These are phyloP conservation scores for Fusarium papillatum DNA, from an alignment of 2,329 filamentous ascomycete genomes.

Conservation along the genomic window DNA sequence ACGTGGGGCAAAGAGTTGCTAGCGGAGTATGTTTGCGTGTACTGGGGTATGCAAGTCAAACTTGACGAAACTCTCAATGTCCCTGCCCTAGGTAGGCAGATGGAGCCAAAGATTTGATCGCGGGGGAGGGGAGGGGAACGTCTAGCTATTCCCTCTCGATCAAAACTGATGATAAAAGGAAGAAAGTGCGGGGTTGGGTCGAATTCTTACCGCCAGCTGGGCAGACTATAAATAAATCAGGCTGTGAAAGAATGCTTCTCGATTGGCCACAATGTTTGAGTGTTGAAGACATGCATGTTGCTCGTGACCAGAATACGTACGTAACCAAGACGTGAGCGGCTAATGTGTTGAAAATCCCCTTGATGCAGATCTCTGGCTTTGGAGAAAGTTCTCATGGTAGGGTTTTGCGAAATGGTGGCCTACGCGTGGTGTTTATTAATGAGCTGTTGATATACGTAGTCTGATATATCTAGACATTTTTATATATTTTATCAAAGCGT, in stretches of 20 bases:
- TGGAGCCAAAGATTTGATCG: not conserved
- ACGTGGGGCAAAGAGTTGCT: not conserved
- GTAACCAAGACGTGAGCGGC: not conserved
- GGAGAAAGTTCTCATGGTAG: too few species aligned
- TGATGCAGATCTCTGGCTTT: too few species aligned
- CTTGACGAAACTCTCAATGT: not conserved
- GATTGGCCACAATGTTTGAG: not conserved
- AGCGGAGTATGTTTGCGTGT: not conserved
- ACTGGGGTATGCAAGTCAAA: not conserved
- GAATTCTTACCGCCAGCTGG: not conserved
- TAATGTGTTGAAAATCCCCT: not conserved
- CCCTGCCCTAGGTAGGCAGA: not conserved
- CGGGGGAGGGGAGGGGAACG: too few species aligned
- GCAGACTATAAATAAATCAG: not conserved
- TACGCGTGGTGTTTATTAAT: not conserved
- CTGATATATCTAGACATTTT: not conserved
- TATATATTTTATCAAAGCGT: not conserved
- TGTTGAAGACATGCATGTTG: not conserved
- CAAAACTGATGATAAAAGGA: not conserved
- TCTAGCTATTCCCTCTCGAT: too few species aligned
- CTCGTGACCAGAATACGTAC: not conserved
- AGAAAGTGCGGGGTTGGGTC: not conserved
- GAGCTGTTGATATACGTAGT: not conserved
- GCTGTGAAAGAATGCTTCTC: not conserved
- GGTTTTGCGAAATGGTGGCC: not conserved